Evolutionary conservation across 1,139 yeast species (phyloP).

Genomic region (Yamadazyma triangularis): DNA sequence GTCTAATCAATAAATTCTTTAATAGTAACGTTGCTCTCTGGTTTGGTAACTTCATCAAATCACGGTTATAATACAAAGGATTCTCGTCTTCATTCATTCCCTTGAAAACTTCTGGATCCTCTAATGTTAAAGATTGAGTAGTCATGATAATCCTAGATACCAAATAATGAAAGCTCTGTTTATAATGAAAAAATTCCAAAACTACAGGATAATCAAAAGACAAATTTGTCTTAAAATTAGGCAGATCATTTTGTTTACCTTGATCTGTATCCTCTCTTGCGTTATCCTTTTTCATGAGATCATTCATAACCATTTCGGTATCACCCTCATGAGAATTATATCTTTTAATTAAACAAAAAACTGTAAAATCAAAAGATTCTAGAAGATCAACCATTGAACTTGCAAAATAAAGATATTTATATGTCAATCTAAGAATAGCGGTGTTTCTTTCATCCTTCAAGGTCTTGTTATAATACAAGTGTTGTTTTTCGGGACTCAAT

Average conservation of each 20-base stretch:
- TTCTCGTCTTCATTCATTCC: constrained; percentile 55
- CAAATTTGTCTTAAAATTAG: constrained; percentile 19
- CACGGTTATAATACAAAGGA: constrained; percentile 38
- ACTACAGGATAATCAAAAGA: constrained; percentile 59
- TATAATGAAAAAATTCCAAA: constrained; percentile 68
- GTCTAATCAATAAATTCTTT: constrained; percentile 41
- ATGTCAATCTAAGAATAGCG: constrained; percentile 48
- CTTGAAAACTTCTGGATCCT: constrained; percentile 69
- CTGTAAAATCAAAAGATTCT: constrained; percentile 62
- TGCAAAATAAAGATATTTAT: constrained; percentile 48
- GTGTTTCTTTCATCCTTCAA: constrained; percentile 48
- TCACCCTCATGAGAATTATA: constrained; percentile 20
- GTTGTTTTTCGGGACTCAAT: constrained; percentile 34
- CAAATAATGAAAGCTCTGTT: constrained; percentile 68
- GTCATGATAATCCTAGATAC: constrained; percentile 60
- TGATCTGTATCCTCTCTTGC: constrained; percentile 1
- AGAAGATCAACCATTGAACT: constrained; percentile 48
- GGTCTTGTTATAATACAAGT: constrained; percentile 29
- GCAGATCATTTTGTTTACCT: constrained; percentile 1
- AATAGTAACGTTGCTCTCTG: constrained; percentile 51
- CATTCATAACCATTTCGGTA: constrained; percentile 6
- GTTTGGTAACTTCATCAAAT: constrained; percentile 34
- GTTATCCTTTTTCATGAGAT: constrained; percentile 4
- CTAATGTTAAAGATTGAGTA: constrained; percentile 65
- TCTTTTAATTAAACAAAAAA: constrained; percentile 40